These are phyloP conservation scores for Tetrahymena malaccensis DNA, from an alignment of 73 alveolate species.

Conservation along the genomic window DNA sequence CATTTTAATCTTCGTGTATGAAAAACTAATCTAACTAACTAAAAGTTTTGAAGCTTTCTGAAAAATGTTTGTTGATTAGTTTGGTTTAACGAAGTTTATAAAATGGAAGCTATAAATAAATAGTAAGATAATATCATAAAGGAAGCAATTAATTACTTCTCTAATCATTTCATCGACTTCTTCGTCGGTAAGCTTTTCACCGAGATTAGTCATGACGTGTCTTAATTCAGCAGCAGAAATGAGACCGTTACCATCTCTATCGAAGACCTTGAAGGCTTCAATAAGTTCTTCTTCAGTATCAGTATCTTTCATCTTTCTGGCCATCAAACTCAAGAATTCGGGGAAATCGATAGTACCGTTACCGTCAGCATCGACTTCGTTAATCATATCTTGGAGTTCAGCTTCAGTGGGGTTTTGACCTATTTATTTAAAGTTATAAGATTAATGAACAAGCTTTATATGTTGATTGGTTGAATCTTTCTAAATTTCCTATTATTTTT, in stretches of 20 bases:
- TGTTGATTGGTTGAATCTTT: background rate
- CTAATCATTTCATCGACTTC: slow-evolving; percentile 92
- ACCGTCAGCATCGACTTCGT: slow-evolving; percentile 96
- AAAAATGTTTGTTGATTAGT: no score
- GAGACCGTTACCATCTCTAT: slow-evolving; percentile 89
- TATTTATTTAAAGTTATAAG: background rate
- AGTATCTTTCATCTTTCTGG: slow-evolving; percentile 93
- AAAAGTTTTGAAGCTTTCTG: no score
- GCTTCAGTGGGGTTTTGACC: slow-evolving; percentile 97
- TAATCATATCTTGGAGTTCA: slow-evolving; percentile 78
- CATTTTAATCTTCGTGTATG: no score
- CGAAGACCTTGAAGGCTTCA: slow-evolving; percentile 98
- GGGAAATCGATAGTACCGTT: slow-evolving; percentile 96
- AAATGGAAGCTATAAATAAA: background rate
- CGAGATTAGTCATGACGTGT: slow-evolving; percentile 79
- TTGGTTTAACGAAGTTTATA: background rate
- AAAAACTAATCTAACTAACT: no score
- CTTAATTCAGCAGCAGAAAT: slow-evolving; percentile 79
- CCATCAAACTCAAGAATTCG: slow-evolving; percentile 95
- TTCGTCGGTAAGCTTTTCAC: slow-evolving; percentile 75
- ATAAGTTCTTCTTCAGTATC: slow-evolving; percentile 98
- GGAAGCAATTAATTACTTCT: slow-evolving; percentile 34
- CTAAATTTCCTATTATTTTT: background rate
- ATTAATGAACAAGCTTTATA: background rate
- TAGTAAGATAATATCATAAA: no score